These are phyloP conservation scores for Xerocomellus dryophilus DNA, from an alignment of 768 basidiomycete genomes.

Conservation along the genomic window DNA sequence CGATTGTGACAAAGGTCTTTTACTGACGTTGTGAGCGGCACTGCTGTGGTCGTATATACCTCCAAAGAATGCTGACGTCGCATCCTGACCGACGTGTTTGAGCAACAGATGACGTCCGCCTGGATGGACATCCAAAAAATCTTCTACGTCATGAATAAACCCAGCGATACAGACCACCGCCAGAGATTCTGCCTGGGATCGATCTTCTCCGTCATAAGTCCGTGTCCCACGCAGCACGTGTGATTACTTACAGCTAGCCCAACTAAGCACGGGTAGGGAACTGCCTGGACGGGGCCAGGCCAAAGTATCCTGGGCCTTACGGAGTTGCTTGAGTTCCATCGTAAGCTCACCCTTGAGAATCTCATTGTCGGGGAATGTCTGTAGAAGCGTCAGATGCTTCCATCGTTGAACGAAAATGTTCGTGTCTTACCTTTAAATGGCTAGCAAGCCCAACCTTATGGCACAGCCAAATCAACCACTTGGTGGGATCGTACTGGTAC, in stretches of 20 bases:
- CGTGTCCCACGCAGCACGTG: too few species aligned
- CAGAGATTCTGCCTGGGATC: not conserved
- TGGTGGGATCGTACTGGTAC: too few species aligned
- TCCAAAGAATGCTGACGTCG: conserved; percentile 5
- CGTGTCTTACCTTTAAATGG: not conserved
- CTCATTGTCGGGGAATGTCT: conserved; percentile 3
- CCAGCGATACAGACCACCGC: not conserved
- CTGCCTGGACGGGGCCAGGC: not conserved
- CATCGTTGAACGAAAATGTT: not conserved
- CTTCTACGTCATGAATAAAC: not conserved
- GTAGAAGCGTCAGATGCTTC: not conserved
- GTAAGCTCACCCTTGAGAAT: not conserved
- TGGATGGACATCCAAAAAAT: not conserved
- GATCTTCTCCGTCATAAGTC: not conserved
- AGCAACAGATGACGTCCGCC: not conserved
- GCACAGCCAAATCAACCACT: too few species aligned
- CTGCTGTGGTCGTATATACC: conserved; percentile 1
- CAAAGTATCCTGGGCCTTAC: not conserved
- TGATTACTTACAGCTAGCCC: not conserved
- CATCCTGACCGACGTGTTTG: conserved; percentile 1
- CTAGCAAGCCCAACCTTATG: not conserved
- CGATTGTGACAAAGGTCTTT: not conserved
- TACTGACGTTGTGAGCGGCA: conserved; percentile 3
- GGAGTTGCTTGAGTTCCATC: conserved; percentile 2
- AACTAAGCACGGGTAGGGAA: not conserved